These are phyloP conservation scores for Auriculariales sp. DNA, from an alignment of 768 basidiomycete species.

Conservation along the genomic window DNA sequence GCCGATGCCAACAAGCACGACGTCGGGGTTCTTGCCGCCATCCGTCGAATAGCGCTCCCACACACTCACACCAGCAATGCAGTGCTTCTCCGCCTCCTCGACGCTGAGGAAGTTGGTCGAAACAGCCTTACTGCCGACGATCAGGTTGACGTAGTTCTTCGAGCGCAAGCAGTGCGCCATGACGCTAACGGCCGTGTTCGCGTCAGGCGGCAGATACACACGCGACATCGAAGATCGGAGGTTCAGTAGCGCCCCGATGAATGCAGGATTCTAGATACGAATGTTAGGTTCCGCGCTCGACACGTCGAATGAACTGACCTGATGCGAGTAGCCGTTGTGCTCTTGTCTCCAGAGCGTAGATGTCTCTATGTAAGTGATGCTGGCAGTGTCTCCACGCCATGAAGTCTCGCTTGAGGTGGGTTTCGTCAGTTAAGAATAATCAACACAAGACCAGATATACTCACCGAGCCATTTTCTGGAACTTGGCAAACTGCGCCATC, in stretches of 20 bases:
- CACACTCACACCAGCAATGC: constrained; percentile 72
- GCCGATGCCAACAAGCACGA: constrained; percentile 21
- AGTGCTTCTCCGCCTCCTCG: constrained; percentile 72
- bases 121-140: constrained; percentile 81
- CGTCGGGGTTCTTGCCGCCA: constrained; percentile 55
- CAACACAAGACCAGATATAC: not conserved
- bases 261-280: constrained; percentile 72
- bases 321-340: constrained; percentile 79
- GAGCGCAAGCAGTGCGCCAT: constrained; percentile 71
- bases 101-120: constrained; percentile 64
- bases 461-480: constrained; percentile 56
- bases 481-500: constrained; percentile 84
- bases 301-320: no score
- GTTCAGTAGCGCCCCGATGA: constrained; percentile 76
- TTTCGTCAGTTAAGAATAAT: no score
- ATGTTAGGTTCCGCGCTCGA: no score
- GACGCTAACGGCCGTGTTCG: constrained; percentile 27
- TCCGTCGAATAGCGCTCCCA: constrained; percentile 77
- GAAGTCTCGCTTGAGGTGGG: constrained; percentile 42
- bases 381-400: constrained; percentile 60
- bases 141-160: constrained; percentile 76
- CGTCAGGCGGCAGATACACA: constrained; percentile 82
- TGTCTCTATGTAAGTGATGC: constrained; percentile 78
- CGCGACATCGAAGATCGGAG: constrained; percentile 57
- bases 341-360: constrained; percentile 77